Conservation (phyloP, 2,329 filamentous ascomycete genomes). For the Curvularia sp. region DNA sequence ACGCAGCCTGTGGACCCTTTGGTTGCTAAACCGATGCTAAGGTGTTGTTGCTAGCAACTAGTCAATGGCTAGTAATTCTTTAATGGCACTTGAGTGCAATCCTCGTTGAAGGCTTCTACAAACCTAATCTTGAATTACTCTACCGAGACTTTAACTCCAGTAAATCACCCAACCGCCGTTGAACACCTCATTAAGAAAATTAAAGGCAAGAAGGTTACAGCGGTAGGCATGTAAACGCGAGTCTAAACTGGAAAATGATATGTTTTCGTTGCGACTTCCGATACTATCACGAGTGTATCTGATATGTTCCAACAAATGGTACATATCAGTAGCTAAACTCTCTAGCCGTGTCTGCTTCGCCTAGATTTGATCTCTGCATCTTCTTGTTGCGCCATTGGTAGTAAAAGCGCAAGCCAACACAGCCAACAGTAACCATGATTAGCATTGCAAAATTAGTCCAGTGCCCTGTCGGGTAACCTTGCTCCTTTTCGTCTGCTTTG, state of each 20-base stretch:
- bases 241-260: not conserved
- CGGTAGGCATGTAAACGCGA: not conserved
- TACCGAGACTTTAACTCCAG: too few relatives aligned
- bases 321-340: constrained; percentile 15
- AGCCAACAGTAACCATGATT: constrained; percentile 15
- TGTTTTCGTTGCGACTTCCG: not conserved
- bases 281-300: not conserved
- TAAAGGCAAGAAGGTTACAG: not conserved
- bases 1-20: too few relatives aligned
- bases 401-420: constrained; percentile 14
- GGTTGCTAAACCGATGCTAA: too few relatives aligned
- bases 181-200: too few relatives aligned
- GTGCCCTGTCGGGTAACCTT: constrained; percentile 73
- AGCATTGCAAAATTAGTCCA: constrained; percentile 48
- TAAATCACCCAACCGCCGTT: too few relatives aligned
- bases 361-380: not conserved
- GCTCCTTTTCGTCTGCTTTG: constrained; percentile 65
- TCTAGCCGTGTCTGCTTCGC: not conserved
- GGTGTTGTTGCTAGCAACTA: too few relatives aligned
- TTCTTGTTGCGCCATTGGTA: constrained; percentile 15
- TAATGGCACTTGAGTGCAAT: too few relatives aligned
- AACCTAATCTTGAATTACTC: too few relatives aligned
- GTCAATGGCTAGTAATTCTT: too few relatives aligned
- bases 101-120: too few relatives aligned
- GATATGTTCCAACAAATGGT: not conserved